Conservation (phyloP, 176 grass and related monocot species). For the Aegilops tauschii region DNA sequence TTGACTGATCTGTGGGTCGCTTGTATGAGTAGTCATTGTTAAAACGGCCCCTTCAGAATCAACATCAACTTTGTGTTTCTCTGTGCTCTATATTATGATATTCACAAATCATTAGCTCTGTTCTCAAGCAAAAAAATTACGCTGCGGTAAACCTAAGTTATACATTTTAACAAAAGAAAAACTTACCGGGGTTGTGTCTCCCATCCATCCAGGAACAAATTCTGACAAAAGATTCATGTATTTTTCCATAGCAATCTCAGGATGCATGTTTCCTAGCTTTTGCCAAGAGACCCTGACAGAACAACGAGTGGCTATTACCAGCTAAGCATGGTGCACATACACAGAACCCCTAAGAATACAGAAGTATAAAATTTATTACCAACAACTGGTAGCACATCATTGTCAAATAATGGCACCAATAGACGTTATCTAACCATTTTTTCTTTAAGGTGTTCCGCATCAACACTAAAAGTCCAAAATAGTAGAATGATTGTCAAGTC, state of each 20-base stretch:
- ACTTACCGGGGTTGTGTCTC: slow-evolving; percentile 37
- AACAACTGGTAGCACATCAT: not conserved
- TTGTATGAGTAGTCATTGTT: slow-evolving; percentile 17
- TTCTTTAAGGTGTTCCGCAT: slow-evolving; percentile 8
- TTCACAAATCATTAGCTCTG: slow-evolving; percentile 12
- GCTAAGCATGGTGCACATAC: not conserved
- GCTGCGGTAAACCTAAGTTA: not conserved
- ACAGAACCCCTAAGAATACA: not conserved
- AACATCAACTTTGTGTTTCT: slow-evolving; percentile 2
- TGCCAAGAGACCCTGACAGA: slow-evolving; percentile 69
- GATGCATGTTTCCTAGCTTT: slow-evolving; percentile 70
- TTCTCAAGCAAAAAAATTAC: slow-evolving; percentile 26
- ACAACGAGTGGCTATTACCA: slow-evolving; percentile 14
- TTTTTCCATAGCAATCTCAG: slow-evolving; percentile 80
- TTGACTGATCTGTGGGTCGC: slow-evolving; percentile 11
- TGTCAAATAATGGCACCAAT: slow-evolving; percentile 17
- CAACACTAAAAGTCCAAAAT: not conserved
- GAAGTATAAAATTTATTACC: not conserved
- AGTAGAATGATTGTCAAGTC: not conserved
- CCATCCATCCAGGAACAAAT: slow-evolving; percentile 61
- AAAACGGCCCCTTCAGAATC: not conserved
- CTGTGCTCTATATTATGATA: slow-evolving; percentile 37
- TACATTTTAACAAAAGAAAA: not conserved
- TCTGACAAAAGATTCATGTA: slow-evolving; percentile 71
- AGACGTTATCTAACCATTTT: not conserved